A percentile compares a stretch with the other conserved stretches of the same genome.
phyloP scores from a whole-genome alignment of 306 rosid genomes.

The Corylus heterophylla region DNA sequence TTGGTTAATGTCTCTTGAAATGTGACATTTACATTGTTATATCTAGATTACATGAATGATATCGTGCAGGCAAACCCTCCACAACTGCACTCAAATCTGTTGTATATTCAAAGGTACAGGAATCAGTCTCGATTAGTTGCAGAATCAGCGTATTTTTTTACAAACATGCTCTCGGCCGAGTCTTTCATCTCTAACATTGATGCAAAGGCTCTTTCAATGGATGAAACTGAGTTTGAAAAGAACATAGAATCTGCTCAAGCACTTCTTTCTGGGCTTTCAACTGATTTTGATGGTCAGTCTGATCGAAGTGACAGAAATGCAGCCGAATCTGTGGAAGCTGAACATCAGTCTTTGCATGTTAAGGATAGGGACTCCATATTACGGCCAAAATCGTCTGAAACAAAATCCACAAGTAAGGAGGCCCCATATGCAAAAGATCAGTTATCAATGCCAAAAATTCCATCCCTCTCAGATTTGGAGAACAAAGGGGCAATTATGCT shows the following conservation, averaged over 20 bases:
- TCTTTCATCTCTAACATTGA: slow-evolving; percentile 89
- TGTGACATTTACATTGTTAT: slow-evolving; percentile 2
- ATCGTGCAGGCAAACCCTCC: slow-evolving; percentile 94
- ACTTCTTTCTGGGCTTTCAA: slow-evolving; percentile 77
- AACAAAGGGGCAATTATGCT: slow-evolving; percentile 76
- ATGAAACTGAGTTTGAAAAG: slow-evolving; percentile 79
- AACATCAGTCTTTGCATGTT: slow-evolving; percentile 39
- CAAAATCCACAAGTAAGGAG: slow-evolving; percentile 45
- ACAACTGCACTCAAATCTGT: slow-evolving; percentile 85
- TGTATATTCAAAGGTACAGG: slow-evolving; percentile 91
- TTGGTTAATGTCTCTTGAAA: slow-evolving; percentile 17
- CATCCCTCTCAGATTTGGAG: slow-evolving; percentile 90
- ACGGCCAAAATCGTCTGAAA: slow-evolving; percentile 42
- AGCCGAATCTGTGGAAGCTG: slow-evolving; percentile 43
- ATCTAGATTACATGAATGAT: slow-evolving; percentile 24
- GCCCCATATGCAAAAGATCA: slow-evolving; percentile 42
- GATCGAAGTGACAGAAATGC: slow-evolving; percentile 44
- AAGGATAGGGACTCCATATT: slow-evolving; percentile 45
- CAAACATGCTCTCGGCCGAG: slow-evolving; percentile 93
- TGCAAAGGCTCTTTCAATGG: slow-evolving; percentile 91
- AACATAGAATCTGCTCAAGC: slow-evolving; percentile 92
- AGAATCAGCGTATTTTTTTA: slow-evolving; percentile 90
- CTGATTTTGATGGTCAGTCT: slow-evolving; percentile 48
- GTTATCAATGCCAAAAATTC: slow-evolving; percentile 49
- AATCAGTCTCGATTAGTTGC: slow-evolving; percentile 72